Evolutionary conservation across 345 rosid genomes (phyloP).

Genomic region (Salix brachista): DNA sequence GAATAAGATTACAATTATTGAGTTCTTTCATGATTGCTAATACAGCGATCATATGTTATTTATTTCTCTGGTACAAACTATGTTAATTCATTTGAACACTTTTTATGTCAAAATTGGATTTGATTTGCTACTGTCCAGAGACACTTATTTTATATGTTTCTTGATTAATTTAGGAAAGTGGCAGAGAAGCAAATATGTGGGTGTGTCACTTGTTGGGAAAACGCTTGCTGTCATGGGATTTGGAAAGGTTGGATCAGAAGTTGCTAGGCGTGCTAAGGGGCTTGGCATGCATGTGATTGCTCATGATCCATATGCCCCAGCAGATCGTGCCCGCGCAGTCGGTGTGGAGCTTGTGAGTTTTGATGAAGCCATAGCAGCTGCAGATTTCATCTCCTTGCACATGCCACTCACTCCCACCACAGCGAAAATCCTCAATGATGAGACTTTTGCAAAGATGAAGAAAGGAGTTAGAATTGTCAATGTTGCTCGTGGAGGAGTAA

Average conservation of each 20-base stretch:
- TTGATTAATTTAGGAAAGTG: constrained; percentile 14
- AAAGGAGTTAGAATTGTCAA: constrained; percentile 29
- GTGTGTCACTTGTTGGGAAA: constrained; percentile 26
- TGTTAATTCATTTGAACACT: neutral
- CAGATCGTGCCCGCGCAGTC: constrained; percentile 21
- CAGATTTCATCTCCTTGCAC: constrained; percentile 33
- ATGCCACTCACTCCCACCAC: constrained; percentile 34
- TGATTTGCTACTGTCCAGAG: neutral
- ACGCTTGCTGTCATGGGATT: constrained; percentile 29
- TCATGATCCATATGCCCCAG: constrained; percentile 26
- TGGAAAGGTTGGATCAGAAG: constrained; percentile 26
- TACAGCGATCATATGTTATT: neutral
- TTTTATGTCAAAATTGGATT: neutral
- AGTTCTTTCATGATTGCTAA: neutral
- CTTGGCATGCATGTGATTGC: constrained; percentile 32
- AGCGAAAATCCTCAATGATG: constrained; percentile 22
- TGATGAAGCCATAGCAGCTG: constrained; percentile 17
- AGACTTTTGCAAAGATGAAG: constrained; percentile 29
- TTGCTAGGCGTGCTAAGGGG: constrained; percentile 27
- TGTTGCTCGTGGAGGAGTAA: constrained; percentile 32
- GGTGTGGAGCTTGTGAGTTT: constrained; percentile 22
- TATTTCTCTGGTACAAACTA: neutral
- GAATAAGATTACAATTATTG: neutral
- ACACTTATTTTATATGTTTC: neutral
- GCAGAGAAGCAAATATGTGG: constrained; percentile 23